A percentile compares a stretch with the other conserved stretches of the same genome.
These are phyloP conservation scores for Hanseniaspora opuntiae DNA, from an alignment of 805 yeast species.

Conservation along the genomic window DNA sequence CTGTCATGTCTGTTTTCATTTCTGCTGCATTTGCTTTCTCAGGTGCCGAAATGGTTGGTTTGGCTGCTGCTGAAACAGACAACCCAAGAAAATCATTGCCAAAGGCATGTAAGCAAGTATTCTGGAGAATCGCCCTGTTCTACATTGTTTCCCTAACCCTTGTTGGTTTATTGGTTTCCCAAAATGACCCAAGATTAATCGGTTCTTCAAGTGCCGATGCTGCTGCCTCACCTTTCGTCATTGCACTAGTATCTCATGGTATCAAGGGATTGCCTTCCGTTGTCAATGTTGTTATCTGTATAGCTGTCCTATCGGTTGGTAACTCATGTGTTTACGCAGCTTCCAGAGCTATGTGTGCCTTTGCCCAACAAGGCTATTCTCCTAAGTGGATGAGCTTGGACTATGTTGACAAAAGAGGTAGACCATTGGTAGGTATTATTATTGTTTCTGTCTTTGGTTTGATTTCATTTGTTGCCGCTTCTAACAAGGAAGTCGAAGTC, in stretches of 20 bases:
- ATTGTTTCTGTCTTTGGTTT: conserved; percentile 42
- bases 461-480: conserved; percentile 45
- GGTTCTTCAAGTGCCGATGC: conserved; percentile 43
- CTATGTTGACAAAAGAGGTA: conserved; percentile 52
- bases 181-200: conserved; percentile 30
- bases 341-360: conserved; percentile 51
- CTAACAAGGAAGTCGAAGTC: conserved; percentile 38
- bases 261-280: too few relatives aligned
- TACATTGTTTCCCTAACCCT: conserved; percentile 34
- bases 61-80: too few relatives aligned
- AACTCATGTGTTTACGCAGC: conserved; percentile 56
- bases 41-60: too few relatives aligned
- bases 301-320: too few relatives aligned
- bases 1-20: too few relatives aligned
- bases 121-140: conserved; percentile 41
- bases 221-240: conserved; percentile 64
- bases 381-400: conserved; percentile 38
- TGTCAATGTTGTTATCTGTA: too few relatives aligned
- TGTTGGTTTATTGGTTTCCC: conserved; percentile 37
- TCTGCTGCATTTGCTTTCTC: too few relatives aligned
- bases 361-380: conserved; percentile 51
- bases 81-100: too few relatives aligned
- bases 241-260: too few relatives aligned
- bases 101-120: too few relatives aligned
- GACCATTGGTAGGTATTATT: conserved; percentile 48